phyloP scores from a whole-genome alignment of 306 rosid genomes.

The Clitoria ternatea region DNA sequence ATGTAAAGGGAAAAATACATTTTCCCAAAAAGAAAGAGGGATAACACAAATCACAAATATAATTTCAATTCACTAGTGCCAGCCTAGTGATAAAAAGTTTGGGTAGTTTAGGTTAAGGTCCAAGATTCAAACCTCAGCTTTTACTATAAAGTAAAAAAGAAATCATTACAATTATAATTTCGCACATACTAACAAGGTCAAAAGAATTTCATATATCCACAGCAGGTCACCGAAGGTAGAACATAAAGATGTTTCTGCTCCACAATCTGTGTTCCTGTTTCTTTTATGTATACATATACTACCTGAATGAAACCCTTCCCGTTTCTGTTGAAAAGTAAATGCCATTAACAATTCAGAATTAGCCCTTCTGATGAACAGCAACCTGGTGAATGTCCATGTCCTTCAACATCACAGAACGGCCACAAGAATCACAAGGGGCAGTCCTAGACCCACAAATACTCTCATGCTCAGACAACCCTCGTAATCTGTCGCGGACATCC shows the following conservation, averaged over 20 bases:
- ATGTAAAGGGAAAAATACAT: not conserved
- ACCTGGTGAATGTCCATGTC: constrained; percentile 93
- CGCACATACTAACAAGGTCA: not conserved
- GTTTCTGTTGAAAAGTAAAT: not conserved
- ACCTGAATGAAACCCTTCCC: not conserved
- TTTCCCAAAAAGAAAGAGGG: not conserved
- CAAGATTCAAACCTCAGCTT: too few relatives aligned
- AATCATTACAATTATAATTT: not conserved
- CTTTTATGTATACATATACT: not conserved
- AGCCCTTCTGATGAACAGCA: constrained; percentile 93
- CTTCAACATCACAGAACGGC: constrained; percentile 96
- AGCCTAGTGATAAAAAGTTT: too few relatives aligned
- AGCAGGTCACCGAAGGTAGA: not conserved
- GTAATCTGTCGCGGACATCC: constrained; percentile 72
- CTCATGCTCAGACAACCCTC: constrained; percentile 94
- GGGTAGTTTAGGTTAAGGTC: too few relatives aligned
- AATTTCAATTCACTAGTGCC: too few relatives aligned
- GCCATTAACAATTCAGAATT: too few relatives aligned
- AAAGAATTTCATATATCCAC: not conserved
- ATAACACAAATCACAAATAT: not conserved
- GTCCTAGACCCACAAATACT: constrained; percentile 94
- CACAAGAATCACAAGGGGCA: constrained; percentile 93
- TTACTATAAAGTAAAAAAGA: too few relatives aligned
- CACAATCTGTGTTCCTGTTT: not conserved
- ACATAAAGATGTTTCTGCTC: constrained; percentile 14